Base-by-base conservation (phyloP, 441 rosid genomes). In the Macaranga tanarius region DNA sequence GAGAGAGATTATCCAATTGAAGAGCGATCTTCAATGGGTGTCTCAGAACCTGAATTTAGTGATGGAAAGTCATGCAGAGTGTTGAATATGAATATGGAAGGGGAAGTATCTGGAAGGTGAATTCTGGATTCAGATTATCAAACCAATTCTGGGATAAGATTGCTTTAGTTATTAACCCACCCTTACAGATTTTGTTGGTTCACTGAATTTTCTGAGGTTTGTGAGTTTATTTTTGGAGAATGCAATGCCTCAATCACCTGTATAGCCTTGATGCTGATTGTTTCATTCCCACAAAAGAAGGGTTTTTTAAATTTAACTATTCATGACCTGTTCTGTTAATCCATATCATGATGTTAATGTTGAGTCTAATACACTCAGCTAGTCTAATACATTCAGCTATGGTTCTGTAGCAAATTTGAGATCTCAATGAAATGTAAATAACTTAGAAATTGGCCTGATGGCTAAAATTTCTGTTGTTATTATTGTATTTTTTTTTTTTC, bases 1-100 rank as follows among this genome's bases (percentile, higher is more conserved):
- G 96, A 83, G 76, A 80, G 88, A 75, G 92, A 79, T 51, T 86
- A 86, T 80, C 84, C 79, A 40, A 82, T 71, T 26, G 92, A 87
- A 38, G 90, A 87, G 23, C 78, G 87, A 62, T 80, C 94, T 47
- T 78, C 89, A 34, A 61, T 78, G 80, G 71, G 75, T 22, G 71
- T 80, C 59, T 74, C 92, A 8, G 84, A 79, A 72, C 67, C 83
- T 38, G 85, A 79, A 51, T 82, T 71, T 76, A 71, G 71, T 58
- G 74, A 76, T 69, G 91, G 85, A 22, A 87, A 90, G 81, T 72
- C 92, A 3, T 81, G 85, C 66, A 67, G 79, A 26, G 85, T 68
- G 67, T 73, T 86, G 73, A 84, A 83, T 74, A 77, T 82, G 85
- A 64, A 76, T 61, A 75, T 77, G 74, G 84, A 86, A 80, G 79